A percentile compares a stretch with the other conserved stretches of the same genome.
Evolutionary conservation across 306 rosid species (phyloP).

Genomic region (Prosopis cineraria): DNA sequence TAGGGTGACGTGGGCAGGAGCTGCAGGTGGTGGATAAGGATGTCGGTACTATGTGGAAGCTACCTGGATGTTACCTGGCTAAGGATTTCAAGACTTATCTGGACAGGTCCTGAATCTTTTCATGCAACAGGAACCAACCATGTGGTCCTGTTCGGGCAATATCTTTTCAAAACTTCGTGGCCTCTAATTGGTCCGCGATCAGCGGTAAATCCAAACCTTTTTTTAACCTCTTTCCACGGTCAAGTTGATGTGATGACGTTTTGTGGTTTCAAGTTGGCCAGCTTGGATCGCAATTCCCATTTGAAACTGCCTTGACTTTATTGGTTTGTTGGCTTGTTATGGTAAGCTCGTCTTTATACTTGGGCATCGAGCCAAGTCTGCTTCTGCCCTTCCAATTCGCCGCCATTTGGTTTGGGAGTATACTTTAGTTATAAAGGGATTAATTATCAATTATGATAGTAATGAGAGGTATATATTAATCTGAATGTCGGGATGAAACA

Average conservation of each 20-base stretch:
- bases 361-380: slow-evolving; percentile 33
- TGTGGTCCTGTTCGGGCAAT: background rate
- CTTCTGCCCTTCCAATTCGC: background rate
- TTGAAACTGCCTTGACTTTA: slow-evolving; percentile 39
- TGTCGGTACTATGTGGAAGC: slow-evolving; percentile 42
- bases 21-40: slow-evolving; percentile 30
- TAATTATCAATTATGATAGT: background rate
- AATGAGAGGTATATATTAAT: background rate
- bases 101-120: background rate
- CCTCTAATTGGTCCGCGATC: background rate
- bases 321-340: background rate
- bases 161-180: background rate
- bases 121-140: background rate
- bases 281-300: slow-evolving; percentile 21
- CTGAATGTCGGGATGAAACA: background rate
- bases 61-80: slow-evolving; percentile 48
- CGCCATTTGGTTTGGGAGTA: background rate
- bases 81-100: background rate
- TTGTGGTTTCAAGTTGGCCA: slow-evolving; percentile 33
- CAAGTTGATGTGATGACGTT: slow-evolving; percentile 29
- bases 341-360: slow-evolving; percentile 23
- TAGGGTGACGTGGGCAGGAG: slow-evolving; percentile 12
- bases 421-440: background rate
- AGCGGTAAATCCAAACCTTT: too few relatives aligned
- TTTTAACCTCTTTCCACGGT: background rate